These are phyloP conservation scores for Fusarium concolor DNA, from an alignment of 2,329 filamentous ascomycete species.

Conservation along the genomic window DNA sequence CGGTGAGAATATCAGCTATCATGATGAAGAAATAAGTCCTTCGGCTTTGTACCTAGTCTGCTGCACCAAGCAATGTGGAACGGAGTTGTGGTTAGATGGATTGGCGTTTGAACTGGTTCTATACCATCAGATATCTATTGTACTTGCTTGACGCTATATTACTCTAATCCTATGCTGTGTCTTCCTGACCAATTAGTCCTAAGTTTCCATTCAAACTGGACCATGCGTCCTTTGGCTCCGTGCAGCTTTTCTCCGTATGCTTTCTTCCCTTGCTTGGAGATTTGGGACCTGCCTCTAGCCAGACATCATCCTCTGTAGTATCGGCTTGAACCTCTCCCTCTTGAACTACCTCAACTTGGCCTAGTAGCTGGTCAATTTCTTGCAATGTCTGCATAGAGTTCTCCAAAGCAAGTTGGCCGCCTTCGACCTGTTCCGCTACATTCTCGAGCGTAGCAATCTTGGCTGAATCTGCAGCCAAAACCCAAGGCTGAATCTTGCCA, in stretches of 20 bases:
- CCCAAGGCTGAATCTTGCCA: conserved; percentile 66
- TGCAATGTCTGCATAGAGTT: conserved; percentile 61
- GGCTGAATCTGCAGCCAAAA: conserved; percentile 69
- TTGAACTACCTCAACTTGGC: conserved; percentile 47
- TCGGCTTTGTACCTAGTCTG: background rate
- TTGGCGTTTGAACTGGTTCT: conserved; percentile 43
- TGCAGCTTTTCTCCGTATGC: conserved; percentile 44
- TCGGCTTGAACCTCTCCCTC: conserved; percentile 39
- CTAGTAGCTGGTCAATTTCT: conserved; percentile 63
- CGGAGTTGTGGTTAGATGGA: conserved; percentile 42
- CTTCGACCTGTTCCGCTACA: conserved; percentile 70
- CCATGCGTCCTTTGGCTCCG: conserved; percentile 59
- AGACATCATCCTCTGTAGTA: conserved; percentile 47
- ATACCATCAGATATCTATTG: conserved; percentile 32
- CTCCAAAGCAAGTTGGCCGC: conserved; percentile 67
- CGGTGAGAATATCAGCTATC: conserved; percentile 82
- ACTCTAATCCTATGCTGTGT: conserved; percentile 36
- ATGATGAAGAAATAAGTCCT: conserved; percentile 60
- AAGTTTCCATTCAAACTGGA: conserved; percentile 64
- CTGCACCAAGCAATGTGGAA: conserved; percentile 26
- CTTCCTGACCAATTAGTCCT: conserved; percentile 60
- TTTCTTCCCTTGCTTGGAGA: conserved; percentile 40
- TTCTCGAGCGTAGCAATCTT: conserved; percentile 69
- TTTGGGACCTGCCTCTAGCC: conserved; percentile 51
- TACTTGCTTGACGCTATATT: conserved; percentile 19